Conservation (phyloP, 2,329 filamentous ascomycete genomes). For the Ophiostoma sp. region DNA sequence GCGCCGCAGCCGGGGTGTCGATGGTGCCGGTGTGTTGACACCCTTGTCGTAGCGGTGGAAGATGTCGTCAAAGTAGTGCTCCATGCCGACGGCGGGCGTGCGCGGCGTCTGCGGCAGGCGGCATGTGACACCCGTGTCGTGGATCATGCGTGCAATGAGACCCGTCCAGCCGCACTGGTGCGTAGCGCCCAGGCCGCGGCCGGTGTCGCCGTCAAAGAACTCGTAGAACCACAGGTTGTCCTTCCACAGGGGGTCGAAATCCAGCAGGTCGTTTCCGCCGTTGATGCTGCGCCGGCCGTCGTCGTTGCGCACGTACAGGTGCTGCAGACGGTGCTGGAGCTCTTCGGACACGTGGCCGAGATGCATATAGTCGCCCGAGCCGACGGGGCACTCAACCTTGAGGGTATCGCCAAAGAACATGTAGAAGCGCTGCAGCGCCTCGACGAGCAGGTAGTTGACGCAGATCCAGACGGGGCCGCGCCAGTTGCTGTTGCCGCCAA, state of each 20-base stretch:
- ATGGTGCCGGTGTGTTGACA: background rate
- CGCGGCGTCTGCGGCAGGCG: constrained; percentile 89
- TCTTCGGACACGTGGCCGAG: constrained; percentile 91
- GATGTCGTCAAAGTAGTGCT: constrained; percentile 93
- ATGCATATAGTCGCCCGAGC: constrained; percentile 92
- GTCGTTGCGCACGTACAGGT: constrained; percentile 79
- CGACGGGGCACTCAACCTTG: constrained; percentile 88
- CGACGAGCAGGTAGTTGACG: constrained; percentile 90
- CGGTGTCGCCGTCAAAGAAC: constrained; percentile 91
- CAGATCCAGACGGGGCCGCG: constrained; percentile 92
- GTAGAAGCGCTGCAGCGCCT: constrained; percentile 91
- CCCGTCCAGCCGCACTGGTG: constrained; percentile 98
- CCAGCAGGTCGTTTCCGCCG: constrained; percentile 72
- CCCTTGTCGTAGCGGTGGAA: constrained; percentile 51
- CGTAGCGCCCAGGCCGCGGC: constrained; percentile 81
- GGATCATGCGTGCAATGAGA: constrained; percentile 91
- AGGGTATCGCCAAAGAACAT: constrained; percentile 89
- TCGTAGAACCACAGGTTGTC: constrained; percentile 95
- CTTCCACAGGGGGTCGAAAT: constrained; percentile 90
- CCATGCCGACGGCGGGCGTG: constrained; percentile 74
- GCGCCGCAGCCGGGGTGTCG: constrained; percentile 50
- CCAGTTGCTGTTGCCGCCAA: constrained; percentile 98
- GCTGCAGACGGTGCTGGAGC: constrained; percentile 88
- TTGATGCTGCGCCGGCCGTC: constrained; percentile 87
- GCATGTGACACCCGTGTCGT: constrained; percentile 89